These are phyloP conservation scores for Rhizophora mangle DNA, from an alignment of 345 rosid genomes.

Conservation along the genomic window DNA sequence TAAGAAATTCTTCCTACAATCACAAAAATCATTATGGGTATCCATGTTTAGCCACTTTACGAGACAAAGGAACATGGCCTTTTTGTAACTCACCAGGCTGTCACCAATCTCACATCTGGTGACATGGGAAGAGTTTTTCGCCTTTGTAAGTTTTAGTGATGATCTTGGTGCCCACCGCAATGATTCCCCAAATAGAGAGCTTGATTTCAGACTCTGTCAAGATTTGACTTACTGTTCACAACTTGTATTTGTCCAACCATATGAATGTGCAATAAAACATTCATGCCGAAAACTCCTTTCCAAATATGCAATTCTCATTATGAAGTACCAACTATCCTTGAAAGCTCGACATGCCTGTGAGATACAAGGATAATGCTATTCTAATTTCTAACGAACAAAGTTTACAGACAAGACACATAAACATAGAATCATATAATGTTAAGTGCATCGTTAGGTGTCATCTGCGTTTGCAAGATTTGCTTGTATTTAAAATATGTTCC, in stretches of 20 bases:
- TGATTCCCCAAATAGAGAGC: constrained; percentile 73
- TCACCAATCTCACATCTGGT: constrained; percentile 92
- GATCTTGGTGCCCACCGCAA: constrained; percentile 51
- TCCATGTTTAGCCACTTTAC: neutral
- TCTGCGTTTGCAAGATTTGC: no score
- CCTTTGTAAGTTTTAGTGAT: constrained; percentile 45
- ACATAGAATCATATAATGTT: neutral
- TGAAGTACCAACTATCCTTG: neutral
- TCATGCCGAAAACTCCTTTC: neutral
- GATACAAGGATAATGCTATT: neutral
- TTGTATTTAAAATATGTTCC: no score
- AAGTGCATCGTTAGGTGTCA: no score
- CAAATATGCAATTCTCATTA: neutral
- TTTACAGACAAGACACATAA: no score
- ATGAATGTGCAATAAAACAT: neutral
- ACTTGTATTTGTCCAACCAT: constrained; percentile 26
- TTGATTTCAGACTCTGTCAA: constrained; percentile 37
- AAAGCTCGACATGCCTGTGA: neutral
- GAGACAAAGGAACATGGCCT: neutral
- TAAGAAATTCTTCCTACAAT: constrained; percentile 81
- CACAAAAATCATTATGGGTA: neutral
- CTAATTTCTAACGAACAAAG: neutral
- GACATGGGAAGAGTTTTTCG: constrained; percentile 45
- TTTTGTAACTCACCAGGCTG: constrained; percentile 62
- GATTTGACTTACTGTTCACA: constrained; percentile 10